A percentile compares a stretch with the other conserved stretches of the same genome.
These are phyloP conservation scores for Capsicum chinense DNA, from an alignment of 257 asterid genomes.

Conservation along the genomic window DNA sequence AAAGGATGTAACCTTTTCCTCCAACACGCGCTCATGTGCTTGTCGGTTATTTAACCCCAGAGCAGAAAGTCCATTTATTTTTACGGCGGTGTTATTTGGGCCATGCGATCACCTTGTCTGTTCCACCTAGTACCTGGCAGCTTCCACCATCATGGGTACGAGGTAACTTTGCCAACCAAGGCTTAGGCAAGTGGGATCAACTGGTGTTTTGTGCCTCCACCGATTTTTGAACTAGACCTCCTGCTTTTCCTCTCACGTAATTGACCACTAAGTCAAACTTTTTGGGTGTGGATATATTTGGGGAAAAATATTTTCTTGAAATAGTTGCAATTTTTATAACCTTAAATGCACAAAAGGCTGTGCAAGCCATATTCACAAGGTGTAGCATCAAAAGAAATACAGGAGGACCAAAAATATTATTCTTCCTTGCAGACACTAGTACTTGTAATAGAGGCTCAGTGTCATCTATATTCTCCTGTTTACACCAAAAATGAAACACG, in stretches of 20 bases:
- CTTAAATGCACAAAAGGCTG: neutral
- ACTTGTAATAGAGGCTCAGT: neutral
- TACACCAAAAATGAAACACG: neutral
- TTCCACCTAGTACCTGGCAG: neutral
- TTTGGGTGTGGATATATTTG: neutral
- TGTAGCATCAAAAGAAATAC: neutral
- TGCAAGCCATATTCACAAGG: neutral
- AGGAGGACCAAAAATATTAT: neutral
- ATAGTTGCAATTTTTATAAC: neutral
- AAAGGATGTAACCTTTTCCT: neutral
- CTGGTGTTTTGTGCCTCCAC: neutral
- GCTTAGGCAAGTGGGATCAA: neutral
- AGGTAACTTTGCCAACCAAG: neutral
- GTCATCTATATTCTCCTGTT: neutral
- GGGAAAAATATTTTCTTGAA: neutral
- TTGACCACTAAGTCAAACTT: neutral
- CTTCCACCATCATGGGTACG: neutral
- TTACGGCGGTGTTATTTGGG: neutral
- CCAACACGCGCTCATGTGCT: neutral
- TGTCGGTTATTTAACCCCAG: neutral
- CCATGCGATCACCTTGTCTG: neutral
- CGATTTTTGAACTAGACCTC: neutral
- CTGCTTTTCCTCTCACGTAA: neutral
- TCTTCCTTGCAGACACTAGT: neutral
- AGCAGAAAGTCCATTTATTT: neutral